A percentile compares a stretch with the other conserved stretches of the same genome.
Conservation (phyloP, 495 filamentous ascomycete genomes). For the Aspergillus biplanus region DNA sequence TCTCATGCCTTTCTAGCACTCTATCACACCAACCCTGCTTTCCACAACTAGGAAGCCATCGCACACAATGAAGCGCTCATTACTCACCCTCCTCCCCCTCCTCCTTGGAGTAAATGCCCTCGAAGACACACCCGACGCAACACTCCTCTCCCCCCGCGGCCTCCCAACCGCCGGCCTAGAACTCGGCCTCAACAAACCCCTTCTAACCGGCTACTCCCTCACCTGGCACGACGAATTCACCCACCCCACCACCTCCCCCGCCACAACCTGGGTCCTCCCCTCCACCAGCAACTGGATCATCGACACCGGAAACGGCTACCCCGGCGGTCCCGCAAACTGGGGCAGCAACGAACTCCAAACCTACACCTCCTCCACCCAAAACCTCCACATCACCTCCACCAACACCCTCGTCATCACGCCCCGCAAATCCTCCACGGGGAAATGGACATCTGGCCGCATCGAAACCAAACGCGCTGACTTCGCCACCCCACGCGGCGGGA, state of each 20-base stretch:
- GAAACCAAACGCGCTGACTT: conserved; percentile 12
- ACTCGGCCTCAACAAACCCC: conserved; percentile 12
- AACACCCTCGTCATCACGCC: conserved; percentile 6
- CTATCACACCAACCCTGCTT: too few relatives aligned
- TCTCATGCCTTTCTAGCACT: too few relatives aligned
- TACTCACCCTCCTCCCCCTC: too few relatives aligned
- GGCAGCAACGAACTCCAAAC: conserved; percentile 13
- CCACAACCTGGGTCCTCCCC: background rate
- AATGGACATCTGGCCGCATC: conserved; percentile 9
- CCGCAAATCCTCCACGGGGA: background rate
- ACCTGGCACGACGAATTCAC: conserved; percentile 22
- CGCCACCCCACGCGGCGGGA: conserved; percentile 13
- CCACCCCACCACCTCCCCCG: background rate
- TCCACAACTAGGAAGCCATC: too few relatives aligned
- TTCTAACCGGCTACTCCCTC: conserved; percentile 15
- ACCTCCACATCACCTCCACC: background rate
- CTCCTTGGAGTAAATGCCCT: too few relatives aligned
- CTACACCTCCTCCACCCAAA: background rate
- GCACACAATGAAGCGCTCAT: too few relatives aligned
- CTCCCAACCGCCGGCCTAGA: conserved; percentile 13
- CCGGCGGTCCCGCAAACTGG: conserved; percentile 10
- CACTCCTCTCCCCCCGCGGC: conserved; percentile 1
- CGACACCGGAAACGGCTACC: conserved; percentile 1
- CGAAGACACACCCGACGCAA: too few relatives aligned
- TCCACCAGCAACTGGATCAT: conserved; percentile 11